phyloP scores from a whole-genome alignment of 352 stramenopile genomes.

The Peronosclerospora sorghi region DNA sequence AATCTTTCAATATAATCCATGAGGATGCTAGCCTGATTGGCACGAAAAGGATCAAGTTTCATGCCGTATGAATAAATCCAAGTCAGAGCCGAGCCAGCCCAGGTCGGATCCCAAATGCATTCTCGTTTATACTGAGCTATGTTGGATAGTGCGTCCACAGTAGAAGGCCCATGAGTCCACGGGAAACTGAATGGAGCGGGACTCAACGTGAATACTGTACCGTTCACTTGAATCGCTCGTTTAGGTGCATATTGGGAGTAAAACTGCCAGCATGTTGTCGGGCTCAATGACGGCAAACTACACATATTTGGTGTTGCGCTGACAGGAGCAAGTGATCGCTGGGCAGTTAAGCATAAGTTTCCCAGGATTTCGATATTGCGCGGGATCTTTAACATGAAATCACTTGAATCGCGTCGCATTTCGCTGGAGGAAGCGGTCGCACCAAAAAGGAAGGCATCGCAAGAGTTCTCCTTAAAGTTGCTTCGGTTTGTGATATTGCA shows the following conservation, averaged over 20 bases:
- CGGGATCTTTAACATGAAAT: constrained; percentile 34
- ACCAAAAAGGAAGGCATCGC: constrained; percentile 20
- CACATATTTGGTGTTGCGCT: constrained; percentile 4
- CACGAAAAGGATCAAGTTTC: constrained; percentile 31
- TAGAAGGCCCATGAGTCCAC: constrained; percentile 1
- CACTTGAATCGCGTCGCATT: constrained; percentile 15
- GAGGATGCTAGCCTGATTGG: constrained; percentile 9
- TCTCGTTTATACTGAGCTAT: constrained; percentile 6
- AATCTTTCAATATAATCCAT: constrained; percentile 26
- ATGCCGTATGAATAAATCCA: constrained; percentile 20
- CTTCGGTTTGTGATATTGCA: not conserved
- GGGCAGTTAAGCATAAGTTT: constrained; percentile 26
- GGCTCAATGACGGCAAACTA: not conserved
- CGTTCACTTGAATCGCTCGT: not conserved
- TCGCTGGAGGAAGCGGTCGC: constrained; percentile 19
- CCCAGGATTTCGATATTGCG: constrained; percentile 25
- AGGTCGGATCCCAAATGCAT: constrained; percentile 33
- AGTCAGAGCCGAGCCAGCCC: constrained; percentile 8
- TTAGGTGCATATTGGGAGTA: constrained; percentile 5
- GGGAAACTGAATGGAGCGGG: constrained; percentile 9
- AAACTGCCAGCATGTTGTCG: constrained; percentile 14
- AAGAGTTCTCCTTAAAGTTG: constrained; percentile 2
- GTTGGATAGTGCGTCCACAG: constrained; percentile 8
- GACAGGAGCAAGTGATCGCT: constrained; percentile 18
- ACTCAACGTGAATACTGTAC: constrained; percentile 9